phyloP scores from a whole-genome alignment of 2,329 filamentous ascomycete species.

The Karstenula rhodostoma region DNA sequence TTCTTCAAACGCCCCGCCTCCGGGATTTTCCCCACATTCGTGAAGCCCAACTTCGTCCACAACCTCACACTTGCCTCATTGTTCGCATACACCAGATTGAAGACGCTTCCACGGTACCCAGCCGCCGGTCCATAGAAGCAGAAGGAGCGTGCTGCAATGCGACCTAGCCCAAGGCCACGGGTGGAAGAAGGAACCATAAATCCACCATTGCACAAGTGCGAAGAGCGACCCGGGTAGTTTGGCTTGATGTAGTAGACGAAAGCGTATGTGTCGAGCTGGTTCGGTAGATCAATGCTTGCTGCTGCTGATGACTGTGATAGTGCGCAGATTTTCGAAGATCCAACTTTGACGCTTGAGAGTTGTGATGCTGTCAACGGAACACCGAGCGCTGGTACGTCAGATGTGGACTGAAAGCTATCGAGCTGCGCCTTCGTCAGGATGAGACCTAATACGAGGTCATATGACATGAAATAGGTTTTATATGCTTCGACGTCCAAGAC shows the following conservation, averaged over 20 bases:
- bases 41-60: conserved; percentile 16
- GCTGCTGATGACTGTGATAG: neutral
- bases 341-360: conserved; percentile 12
- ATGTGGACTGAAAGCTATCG: conserved; percentile 1
- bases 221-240: conserved; percentile 86
- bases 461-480: conserved; percentile 14
- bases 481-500: conserved; percentile 5
- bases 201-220: conserved; percentile 76
- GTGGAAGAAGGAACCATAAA: conserved; percentile 46
- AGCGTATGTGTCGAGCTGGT: conserved; percentile 10
- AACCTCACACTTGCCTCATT: conserved; percentile 17
- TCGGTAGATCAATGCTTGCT: neutral
- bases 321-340: conserved; percentile 10
- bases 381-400: conserved; percentile 7
- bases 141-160: conserved; percentile 18
- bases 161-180: conserved; percentile 16
- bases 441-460: conserved; percentile 18
- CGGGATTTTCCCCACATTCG: conserved; percentile 15
- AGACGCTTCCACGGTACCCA: conserved; percentile 18
- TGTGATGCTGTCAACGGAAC: conserved; percentile 1
- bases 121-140: conserved; percentile 15
- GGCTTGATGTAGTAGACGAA: conserved; percentile 81
- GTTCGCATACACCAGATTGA: conserved; percentile 18
- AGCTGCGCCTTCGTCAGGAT: conserved; percentile 12
- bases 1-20: conserved; percentile 17